phyloP scores from a whole-genome alignment of 768 basidiomycete genomes.

The Trichaptum fuscoviolaceum region DNA sequence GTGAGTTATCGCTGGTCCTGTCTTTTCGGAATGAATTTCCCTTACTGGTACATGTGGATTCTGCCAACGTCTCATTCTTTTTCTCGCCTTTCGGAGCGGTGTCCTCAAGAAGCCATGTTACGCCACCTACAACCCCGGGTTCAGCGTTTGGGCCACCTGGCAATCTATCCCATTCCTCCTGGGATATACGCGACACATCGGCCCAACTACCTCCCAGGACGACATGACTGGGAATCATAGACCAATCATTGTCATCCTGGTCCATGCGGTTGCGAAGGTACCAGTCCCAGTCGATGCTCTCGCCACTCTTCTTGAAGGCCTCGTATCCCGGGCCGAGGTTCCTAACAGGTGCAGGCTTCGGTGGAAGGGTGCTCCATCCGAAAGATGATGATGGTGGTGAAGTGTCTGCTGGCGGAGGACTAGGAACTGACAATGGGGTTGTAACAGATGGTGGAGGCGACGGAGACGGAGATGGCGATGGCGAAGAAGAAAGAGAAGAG shows the following conservation, averaged over 20 bases:
- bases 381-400: neutral
- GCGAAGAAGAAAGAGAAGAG: neutral
- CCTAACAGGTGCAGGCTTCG: neutral
- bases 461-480: neutral
- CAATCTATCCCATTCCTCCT: neutral
- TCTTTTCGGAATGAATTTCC: neutral
- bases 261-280: neutral
- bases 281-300: neutral
- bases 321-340: neutral
- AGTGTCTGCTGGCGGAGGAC: neutral
- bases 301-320: neutral
- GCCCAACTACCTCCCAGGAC: neutral
- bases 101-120: neutral
- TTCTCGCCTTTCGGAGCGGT: neutral
- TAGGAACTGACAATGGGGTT: neutral
- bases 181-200: neutral
- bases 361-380: neutral
- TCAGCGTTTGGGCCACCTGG: neutral
- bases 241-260: neutral
- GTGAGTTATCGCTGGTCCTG: neutral
- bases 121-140: too few species aligned
- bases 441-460: neutral
- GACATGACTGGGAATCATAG: neutral
- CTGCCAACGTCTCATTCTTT: neutral
- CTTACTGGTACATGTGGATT: neutral